Evolutionary conservation across 2,329 filamentous ascomycete species (phyloP).

Genomic region (Trichoderma sp.): DNA sequence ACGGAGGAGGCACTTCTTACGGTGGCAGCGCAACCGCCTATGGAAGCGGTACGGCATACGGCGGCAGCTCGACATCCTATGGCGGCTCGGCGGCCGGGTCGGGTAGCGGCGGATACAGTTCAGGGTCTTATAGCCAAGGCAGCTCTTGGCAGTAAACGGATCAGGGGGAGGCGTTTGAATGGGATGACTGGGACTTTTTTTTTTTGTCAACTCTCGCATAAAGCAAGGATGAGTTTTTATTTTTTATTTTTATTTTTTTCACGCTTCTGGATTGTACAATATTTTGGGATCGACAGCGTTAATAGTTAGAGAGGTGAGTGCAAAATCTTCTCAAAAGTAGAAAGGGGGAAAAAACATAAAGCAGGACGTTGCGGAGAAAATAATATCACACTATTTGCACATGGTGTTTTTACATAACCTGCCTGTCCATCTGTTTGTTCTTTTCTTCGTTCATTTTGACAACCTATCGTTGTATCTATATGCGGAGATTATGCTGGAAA

Average conservation of each 20-base stretch:
- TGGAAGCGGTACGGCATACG: constrained; percentile 35
- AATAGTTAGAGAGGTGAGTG: constrained; percentile 15
- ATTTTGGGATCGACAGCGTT: constrained; percentile 21
- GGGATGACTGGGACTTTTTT: constrained; percentile 19
- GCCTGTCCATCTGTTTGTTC: not conserved
- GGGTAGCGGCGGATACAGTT: constrained; percentile 27
- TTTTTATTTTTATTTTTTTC: not conserved
- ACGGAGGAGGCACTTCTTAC: constrained; percentile 58
- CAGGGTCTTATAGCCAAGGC: constrained; percentile 50
- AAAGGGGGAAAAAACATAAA: constrained; percentile 4
- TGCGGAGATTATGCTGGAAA: not conserved
- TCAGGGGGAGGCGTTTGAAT: constrained; percentile 19
- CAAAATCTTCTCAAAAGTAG: not conserved
- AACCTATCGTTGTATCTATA: constrained; percentile 17
- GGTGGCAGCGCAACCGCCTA: constrained; percentile 66
- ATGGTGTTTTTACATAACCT: not conserved
- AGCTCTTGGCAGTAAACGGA: constrained; percentile 47
- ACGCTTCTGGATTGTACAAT: constrained; percentile 24
- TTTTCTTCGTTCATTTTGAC: not conserved
- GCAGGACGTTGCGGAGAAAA: not conserved
- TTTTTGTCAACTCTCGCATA: not conserved
- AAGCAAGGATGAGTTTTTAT: constrained; percentile 9
- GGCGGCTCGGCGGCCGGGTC: constrained; percentile 16
- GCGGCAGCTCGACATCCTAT: constrained; percentile 21
- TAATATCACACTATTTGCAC: constrained; percentile 11